These are phyloP conservation scores for Galerina marginata DNA, from an alignment of 768 basidiomycete genomes.

Conservation along the genomic window DNA sequence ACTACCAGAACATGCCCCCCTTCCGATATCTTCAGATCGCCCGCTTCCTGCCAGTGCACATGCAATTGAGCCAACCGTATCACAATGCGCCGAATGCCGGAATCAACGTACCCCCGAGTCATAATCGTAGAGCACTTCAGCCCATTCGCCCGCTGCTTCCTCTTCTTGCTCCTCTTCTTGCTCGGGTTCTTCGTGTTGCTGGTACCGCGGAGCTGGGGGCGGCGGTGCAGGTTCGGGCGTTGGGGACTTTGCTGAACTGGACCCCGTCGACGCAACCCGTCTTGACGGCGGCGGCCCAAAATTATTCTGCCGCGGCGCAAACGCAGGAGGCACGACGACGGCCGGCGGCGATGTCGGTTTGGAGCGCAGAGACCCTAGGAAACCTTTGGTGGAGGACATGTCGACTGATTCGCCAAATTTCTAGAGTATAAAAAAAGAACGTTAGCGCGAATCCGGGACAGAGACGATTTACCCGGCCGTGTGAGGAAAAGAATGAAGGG, in stretches of 20 bases:
- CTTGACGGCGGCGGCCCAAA: conserved; percentile 59
- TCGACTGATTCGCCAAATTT: conserved; percentile 64
- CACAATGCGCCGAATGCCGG: background rate
- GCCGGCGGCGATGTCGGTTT: conserved; percentile 40
- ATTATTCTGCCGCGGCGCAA: conserved; percentile 45
- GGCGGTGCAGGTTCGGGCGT: conserved; percentile 29
- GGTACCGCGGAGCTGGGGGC: conserved; percentile 34
- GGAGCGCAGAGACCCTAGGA: conserved; percentile 52
- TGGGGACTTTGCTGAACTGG: conserved; percentile 25
- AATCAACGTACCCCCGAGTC: conserved; percentile 54
- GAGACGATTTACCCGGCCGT: too few species aligned
- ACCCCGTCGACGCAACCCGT: conserved; percentile 26
- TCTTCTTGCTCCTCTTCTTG: conserved; percentile 38
- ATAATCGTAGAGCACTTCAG: conserved; percentile 79
- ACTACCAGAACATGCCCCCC: conserved; percentile 66
- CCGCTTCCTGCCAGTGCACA: conserved; percentile 57
- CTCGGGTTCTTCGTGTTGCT: conserved; percentile 38
- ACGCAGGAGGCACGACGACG: conserved; percentile 44
- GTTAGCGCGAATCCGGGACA: background rate
- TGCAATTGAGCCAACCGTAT: background rate
- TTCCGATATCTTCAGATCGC: conserved; percentile 65
- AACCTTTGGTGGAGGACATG: conserved; percentile 52
- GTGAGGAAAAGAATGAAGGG: background rate
- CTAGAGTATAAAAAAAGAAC: conserved; percentile 33
- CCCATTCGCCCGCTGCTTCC: conserved; percentile 66